These are phyloP conservation scores for Prototheca wickerhamii DNA, from an alignment of 163 green algal genomes.

Conservation along the genomic window DNA sequence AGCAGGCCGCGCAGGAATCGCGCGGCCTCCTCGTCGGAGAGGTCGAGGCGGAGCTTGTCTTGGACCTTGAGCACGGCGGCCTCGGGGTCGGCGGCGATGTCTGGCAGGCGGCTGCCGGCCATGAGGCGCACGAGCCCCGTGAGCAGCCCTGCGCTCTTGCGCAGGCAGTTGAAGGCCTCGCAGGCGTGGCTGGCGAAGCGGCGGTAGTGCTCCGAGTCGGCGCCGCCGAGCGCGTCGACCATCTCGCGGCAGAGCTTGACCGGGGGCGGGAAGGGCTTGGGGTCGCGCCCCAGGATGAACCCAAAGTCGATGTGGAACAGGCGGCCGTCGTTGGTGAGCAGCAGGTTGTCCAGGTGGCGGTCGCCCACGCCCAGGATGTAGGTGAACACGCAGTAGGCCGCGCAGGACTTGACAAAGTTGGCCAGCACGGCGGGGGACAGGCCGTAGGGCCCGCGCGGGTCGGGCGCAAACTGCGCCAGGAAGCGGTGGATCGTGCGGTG, in stretches of 20 bases:
- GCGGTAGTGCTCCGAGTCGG: conserved; percentile 56
- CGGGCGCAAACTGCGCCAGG: conserved; percentile 27
- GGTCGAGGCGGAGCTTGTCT: conserved; percentile 73
- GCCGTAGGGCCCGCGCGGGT: neutral
- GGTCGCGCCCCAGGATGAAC: conserved; percentile 58
- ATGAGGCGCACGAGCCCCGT: conserved; percentile 94
- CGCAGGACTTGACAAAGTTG: conserved; percentile 76
- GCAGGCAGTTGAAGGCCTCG: conserved; percentile 98
- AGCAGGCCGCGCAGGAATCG: conserved; percentile 90
- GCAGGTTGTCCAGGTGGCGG: conserved; percentile 95
- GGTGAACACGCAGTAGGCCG: conserved; percentile 92
- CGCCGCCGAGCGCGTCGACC: conserved; percentile 88
- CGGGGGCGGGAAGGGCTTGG: conserved; percentile 92
- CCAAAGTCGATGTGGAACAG: conserved; percentile 97
- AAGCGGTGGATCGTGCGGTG: conserved; percentile 79
- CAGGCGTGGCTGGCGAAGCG: conserved; percentile 77
- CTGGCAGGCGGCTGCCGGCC: conserved; percentile 78
- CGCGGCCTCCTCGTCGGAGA: conserved; percentile 84
- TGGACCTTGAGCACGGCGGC: conserved; percentile 90
- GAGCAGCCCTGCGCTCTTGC: conserved; percentile 83
- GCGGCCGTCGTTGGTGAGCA: conserved; percentile 71
- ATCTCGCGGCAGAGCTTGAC: conserved; percentile 87
- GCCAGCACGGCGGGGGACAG: conserved; percentile 39
- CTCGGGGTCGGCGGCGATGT: conserved; percentile 79
- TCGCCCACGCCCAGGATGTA: conserved; percentile 94